Base-by-base conservation (phyloP, 202 grass and related monocot genomes). In the Panicum virgatum region DNA sequence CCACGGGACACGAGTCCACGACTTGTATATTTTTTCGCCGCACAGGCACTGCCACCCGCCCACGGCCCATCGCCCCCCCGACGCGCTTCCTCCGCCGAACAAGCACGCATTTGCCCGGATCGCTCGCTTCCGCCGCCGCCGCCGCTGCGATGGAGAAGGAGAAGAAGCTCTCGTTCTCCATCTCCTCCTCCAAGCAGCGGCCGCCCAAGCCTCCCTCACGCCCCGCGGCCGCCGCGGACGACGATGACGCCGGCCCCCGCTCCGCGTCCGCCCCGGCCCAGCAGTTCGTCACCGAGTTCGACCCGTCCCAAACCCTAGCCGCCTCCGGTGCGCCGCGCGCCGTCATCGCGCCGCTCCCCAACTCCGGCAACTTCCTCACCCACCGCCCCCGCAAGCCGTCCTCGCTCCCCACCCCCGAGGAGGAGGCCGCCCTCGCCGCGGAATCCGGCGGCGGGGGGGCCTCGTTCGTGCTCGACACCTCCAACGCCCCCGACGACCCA, bases 231-330 rank as follows among this genome's bases (percentile, higher is more conserved):
- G 62, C 40, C 30, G 51, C 38, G 1, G 26, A 34, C 26, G 60
- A 36, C 51, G 64, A 50, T 0, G 75, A 63, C 26, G 67, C 48
- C 29, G 50, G 7, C 34, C 62, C 75, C 13, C 58, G 80, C n/a
- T 60, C 79, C 48, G 86, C 76, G 8, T 11, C 52, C 14, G 53
- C 61, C 32, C 22, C 86, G 19, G 80, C 62, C 30, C 85, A 86
- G 50, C 89, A 85, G 62, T 98, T 92, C 65, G 92, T 98, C 76
- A 96, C 90, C 38, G 88, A 86, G 78, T 98, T 98, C 89, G 96
- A 98, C 81, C 77, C 92, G 4, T 81, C 89, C 26, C 83, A 88
- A 89, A 86, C 90, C 69, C 86, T 95, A 77, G 7, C 53, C 3
- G 3, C 53, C 10, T 15, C 89, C 19, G 62, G 36, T 16, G 81